A percentile compares a stretch with the other conserved stretches of the same genome.
phyloP scores from a whole-genome alignment of 2,329 filamentous ascomycete species.

The Chaetomiaceae sp. region DNA sequence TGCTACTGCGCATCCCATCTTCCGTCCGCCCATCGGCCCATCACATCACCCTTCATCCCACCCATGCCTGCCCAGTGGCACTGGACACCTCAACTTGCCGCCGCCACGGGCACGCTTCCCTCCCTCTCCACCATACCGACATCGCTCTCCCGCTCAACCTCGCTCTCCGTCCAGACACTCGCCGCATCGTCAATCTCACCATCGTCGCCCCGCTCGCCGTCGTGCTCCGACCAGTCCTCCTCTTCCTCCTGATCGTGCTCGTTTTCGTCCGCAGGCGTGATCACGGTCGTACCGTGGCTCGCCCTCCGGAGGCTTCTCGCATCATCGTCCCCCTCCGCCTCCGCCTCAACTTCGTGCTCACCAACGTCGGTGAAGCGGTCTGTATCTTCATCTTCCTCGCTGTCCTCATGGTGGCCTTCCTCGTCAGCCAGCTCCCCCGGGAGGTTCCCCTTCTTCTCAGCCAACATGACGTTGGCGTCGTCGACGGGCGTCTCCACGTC shows the following conservation, averaged over 20 bases:
- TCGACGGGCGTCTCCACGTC: background rate
- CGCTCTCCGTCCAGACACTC: constrained; percentile 47
- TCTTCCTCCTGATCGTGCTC: constrained; percentile 30
- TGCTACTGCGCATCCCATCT: background rate
- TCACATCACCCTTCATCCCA: background rate
- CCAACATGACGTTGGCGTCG: background rate
- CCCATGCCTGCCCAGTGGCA: background rate
- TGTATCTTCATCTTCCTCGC: background rate
- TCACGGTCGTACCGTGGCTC: constrained; percentile 43
- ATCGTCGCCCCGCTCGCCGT: constrained; percentile 33
- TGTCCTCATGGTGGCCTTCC: background rate
- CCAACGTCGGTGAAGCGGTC: constrained; percentile 12
- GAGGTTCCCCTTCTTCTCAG: background rate
- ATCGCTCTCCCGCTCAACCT: constrained; percentile 24
- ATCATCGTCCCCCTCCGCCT: constrained; percentile 42
- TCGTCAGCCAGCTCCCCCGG: constrained; percentile 6
- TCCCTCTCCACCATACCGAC: background rate
- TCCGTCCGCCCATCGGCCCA: background rate
- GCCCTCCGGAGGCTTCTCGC: constrained; percentile 42
- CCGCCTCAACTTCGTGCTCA: constrained; percentile 23
- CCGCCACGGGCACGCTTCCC: constrained; percentile 2
- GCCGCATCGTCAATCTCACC: constrained; percentile 27
- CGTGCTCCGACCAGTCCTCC: constrained; percentile 7
- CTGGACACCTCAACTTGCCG: background rate
- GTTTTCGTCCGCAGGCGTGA: constrained; percentile 31